phyloP scores from a whole-genome alignment of 2,329 filamentous ascomycete species.

The Tolypocladium tundrense region DNA sequence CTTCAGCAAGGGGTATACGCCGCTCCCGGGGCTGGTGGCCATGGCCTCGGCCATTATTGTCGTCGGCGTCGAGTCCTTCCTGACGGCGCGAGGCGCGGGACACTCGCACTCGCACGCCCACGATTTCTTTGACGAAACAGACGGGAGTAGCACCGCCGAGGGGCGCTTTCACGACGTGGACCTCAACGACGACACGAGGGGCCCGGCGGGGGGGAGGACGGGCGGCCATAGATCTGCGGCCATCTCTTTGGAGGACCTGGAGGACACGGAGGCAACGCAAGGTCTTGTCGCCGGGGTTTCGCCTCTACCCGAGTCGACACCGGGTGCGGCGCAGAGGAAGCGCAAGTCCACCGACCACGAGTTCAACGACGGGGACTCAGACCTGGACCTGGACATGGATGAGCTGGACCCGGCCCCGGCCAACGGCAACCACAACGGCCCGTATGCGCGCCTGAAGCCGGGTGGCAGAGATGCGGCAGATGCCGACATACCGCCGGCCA shows the following conservation, averaged over 20 bases:
- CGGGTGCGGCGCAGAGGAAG: slow-evolving; percentile 15
- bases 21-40: slow-evolving; percentile 70
- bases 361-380: slow-evolving; percentile 37
- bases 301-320: slow-evolving; percentile 45
- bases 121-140: slow-evolving; percentile 38
- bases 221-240: slow-evolving; percentile 32
- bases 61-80: slow-evolving; percentile 78
- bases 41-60: slow-evolving; percentile 77
- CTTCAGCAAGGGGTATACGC: slow-evolving; percentile 70
- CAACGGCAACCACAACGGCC: slow-evolving; percentile 14
- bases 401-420: slow-evolving; percentile 40
- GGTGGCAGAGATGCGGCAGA: slow-evolving; percentile 2
- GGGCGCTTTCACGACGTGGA: slow-evolving; percentile 15
- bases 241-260: slow-evolving; percentile 41
- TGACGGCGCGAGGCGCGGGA: slow-evolving; percentile 59
- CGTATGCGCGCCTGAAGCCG: slow-evolving; percentile 22
- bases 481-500: slow-evolving; percentile 15
- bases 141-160: slow-evolving; percentile 23
- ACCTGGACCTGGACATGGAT: slow-evolving; percentile 49
- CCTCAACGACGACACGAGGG: slow-evolving; percentile 11
- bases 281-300: slow-evolving; percentile 50
- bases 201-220: slow-evolving; percentile 27
- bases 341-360: slow-evolving; percentile 20
- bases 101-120: slow-evolving; percentile 49
- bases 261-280: slow-evolving; percentile 27